Conservation (phyloP, 2,329 filamentous ascomycete genomes). For the Alternaria conjuncta region DNA sequence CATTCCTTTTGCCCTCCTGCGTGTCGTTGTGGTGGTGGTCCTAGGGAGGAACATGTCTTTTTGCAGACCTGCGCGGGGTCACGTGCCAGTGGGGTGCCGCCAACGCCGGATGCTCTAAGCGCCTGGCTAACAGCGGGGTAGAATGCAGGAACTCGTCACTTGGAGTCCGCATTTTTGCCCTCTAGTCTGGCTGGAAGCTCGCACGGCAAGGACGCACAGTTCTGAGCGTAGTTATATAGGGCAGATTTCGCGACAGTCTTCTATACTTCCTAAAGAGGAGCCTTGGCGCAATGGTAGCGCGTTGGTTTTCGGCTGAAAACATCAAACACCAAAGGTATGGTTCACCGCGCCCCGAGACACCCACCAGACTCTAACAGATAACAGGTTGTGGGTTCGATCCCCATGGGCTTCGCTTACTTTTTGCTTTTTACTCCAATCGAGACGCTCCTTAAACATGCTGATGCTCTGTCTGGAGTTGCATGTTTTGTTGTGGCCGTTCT, state of each 20-base stretch:
- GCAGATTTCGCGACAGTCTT: constrained; percentile 3
- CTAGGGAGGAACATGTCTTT: background rate
- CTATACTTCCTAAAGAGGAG: constrained; percentile 18
- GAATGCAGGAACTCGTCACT: background rate
- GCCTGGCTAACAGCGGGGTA: background rate
- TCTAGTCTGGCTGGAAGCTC: background rate
- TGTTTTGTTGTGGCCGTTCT: background rate
- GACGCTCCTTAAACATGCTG: background rate
- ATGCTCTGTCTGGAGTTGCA: background rate
- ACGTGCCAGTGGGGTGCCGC: background rate
- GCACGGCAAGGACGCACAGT: background rate
- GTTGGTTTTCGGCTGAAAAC: constrained; percentile 32
- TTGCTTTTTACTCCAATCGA: background rate
- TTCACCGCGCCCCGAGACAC: background rate
- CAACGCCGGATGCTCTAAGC: background rate
- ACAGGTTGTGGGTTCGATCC: constrained; percentile 9
- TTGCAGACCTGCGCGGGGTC: background rate
- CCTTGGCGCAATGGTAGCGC: constrained; percentile 36
- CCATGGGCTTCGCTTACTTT: constrained; percentile 22
- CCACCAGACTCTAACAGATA: background rate
- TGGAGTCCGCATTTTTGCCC: background rate
- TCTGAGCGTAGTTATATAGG: background rate
- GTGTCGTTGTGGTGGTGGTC: background rate
- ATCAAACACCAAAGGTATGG: constrained; percentile 26
- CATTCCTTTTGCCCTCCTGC: constrained; percentile 9